These are phyloP conservation scores for Globisporangium cylindrosporum DNA, from an alignment of 352 stramenopile genomes.

Conservation along the genomic window DNA sequence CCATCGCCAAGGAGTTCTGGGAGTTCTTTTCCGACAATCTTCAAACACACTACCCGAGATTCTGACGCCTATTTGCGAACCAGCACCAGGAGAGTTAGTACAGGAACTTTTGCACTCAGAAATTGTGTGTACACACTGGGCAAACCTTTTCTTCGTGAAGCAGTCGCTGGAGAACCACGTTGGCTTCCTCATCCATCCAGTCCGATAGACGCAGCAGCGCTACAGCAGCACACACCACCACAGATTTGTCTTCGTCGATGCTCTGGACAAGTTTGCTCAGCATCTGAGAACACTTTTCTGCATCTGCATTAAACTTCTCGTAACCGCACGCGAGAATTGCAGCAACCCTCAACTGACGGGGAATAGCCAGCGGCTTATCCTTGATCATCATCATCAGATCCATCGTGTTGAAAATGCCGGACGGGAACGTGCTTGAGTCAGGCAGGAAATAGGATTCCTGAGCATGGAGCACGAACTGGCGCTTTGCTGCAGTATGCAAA, in stretches of 20 bases:
- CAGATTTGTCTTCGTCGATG: slow-evolving; percentile 60
- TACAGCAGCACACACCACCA: slow-evolving; percentile 71
- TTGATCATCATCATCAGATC: slow-evolving; percentile 83
- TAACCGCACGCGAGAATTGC: slow-evolving; percentile 78
- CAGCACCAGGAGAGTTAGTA: neutral
- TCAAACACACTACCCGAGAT: slow-evolving; percentile 72
- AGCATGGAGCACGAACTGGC: slow-evolving; percentile 57
- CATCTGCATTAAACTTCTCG: slow-evolving; percentile 62
- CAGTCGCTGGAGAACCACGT: slow-evolving; percentile 70
- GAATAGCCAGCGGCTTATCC: slow-evolving; percentile 56
- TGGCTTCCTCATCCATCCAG: slow-evolving; percentile 87
- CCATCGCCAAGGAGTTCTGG: slow-evolving; percentile 80
- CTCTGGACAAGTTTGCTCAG: slow-evolving; percentile 60
- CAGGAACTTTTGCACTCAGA: neutral
- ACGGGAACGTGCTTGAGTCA: slow-evolving; percentile 46
- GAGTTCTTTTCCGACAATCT: slow-evolving; percentile 79
- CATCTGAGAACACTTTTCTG: slow-evolving; percentile 56
- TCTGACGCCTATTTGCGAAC: slow-evolving; percentile 41
- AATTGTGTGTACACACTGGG: neutral
- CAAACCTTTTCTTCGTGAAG: slow-evolving; percentile 75
- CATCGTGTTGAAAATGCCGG: slow-evolving; percentile 77
- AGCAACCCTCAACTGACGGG: slow-evolving; percentile 61
- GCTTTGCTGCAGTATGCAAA: slow-evolving; percentile 69
- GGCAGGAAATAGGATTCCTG: slow-evolving; percentile 65
- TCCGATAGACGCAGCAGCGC: slow-evolving; percentile 69